Percentiles rank a stretch among this genome's conserved stretches.
Conservation (phyloP, 2,329 filamentous ascomycete species). For the Stagonosporopsis rhizophila region DNA sequence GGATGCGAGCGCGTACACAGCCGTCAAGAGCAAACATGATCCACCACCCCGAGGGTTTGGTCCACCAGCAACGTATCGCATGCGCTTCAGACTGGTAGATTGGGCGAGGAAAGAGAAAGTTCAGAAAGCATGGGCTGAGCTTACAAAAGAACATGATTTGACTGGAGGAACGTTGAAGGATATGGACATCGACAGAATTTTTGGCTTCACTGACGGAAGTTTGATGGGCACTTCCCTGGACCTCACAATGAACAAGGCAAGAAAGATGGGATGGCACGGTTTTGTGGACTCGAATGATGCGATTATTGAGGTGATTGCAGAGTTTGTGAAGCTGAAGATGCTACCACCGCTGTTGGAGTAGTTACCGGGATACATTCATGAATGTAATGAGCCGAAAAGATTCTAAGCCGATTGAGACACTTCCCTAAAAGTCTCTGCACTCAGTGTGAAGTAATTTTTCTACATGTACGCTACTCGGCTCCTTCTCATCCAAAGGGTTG, state of each 20-base stretch:
- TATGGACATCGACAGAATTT: slow-evolving; percentile 55
- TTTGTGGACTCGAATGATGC: slow-evolving; percentile 56
- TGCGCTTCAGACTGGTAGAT: slow-evolving; percentile 52
- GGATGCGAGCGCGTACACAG: slow-evolving; percentile 18
- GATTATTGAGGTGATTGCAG: slow-evolving; percentile 51
- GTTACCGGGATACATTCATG: background rate
- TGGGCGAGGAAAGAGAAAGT: slow-evolving; percentile 58
- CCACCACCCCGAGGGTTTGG: slow-evolving; percentile 52
- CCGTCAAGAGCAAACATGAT: slow-evolving; percentile 33
- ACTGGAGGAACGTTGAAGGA: slow-evolving; percentile 49
- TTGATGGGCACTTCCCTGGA: slow-evolving; percentile 40
- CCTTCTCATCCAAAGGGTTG: no score
- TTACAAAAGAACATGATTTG: slow-evolving; percentile 53
- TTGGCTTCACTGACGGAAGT: slow-evolving; percentile 55
- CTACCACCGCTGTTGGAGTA: slow-evolving; percentile 40
- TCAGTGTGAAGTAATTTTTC: no score
- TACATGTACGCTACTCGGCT: no score
- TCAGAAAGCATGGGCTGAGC: slow-evolving; percentile 54
- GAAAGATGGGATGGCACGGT: slow-evolving; percentile 56
- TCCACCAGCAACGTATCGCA: slow-evolving; percentile 49
- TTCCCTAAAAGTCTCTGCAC: no score
- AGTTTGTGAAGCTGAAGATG: slow-evolving; percentile 55
- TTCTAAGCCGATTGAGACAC: background rate
- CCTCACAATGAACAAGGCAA: slow-evolving; percentile 55
- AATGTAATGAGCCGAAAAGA: background rate